Base-by-base conservation (phyloP, 2,329 filamentous ascomycete species). In the Aspergillus quadricinctus region DNA sequence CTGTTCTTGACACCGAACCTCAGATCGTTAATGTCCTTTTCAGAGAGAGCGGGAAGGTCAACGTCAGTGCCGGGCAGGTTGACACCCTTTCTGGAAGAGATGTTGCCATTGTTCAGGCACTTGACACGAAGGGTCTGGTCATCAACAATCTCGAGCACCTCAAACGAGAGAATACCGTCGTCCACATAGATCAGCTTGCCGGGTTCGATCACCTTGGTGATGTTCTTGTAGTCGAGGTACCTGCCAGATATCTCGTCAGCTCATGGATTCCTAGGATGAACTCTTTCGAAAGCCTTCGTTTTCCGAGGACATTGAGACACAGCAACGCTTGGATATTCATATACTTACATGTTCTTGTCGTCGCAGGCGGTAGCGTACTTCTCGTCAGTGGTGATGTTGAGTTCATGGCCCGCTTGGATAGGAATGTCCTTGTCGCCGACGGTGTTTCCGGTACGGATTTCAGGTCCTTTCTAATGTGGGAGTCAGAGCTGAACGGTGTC, bases 151-250 rank as follows among this genome's bases (percentile, higher is more conserved):
- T 90, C 85, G 66, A 97, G 77, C 61, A 99, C 94, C 73, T 97
- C 89, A 69, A 99, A 97, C 27, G 93, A 95, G 68, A 97, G 88
- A 65, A 99, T 93, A 78, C 94, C 94, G 72, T 99, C 94, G 72
- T 99, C 94, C 68, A 99, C 94, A 79, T 96, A 99, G 82, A 99
- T 95, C 77, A 89, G 88, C 70, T 94, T 92, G 72, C 93, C 94
- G 58, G 85, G 81, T 74, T 89, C 78, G 72, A 99, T 97, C 69
- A 99, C 94, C 81, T 95, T 96, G 79, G 93, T 97, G 79, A 99
- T 97, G 84, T 99, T 99, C 87, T 96, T 95, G 84, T 99, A 97
- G 82, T 97, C 93, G 71, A 97, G 89, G 72, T 92, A 97, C 87
- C 90, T 93, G 61, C 46, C 31, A 53, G 54, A 29, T 29, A 35